These are phyloP conservation scores for Podospora bellae-mahoneyi DNA, from an alignment of 495 filamentous ascomycete genomes.

Conservation along the genomic window DNA sequence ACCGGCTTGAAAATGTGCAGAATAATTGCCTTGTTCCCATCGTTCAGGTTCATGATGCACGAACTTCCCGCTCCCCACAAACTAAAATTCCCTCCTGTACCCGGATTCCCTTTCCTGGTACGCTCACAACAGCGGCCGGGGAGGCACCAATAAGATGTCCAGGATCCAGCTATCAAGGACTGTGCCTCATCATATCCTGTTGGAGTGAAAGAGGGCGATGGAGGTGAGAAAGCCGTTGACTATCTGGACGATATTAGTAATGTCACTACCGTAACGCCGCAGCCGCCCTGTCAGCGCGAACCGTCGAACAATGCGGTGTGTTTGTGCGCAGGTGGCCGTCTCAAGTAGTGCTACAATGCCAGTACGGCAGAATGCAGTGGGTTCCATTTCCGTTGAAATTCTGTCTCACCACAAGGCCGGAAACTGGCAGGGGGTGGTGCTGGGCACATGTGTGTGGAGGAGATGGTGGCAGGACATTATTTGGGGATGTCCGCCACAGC, in stretches of 20 bases:
- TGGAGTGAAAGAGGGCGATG: neutral
- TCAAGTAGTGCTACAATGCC: conserved; percentile 9
- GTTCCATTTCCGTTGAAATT: conserved; percentile 9
- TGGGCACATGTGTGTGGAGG: conserved; percentile 12
- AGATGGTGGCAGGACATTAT: conserved; percentile 25
- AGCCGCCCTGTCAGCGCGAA: conserved; percentile 13
- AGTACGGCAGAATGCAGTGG: conserved; percentile 21
- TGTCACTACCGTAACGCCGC: conserved; percentile 10
- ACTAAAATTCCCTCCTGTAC: neutral
- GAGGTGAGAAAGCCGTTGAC: neutral
- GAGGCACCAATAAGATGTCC: neutral
- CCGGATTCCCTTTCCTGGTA: conserved; percentile 1
- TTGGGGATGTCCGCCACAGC: conserved; percentile 36
- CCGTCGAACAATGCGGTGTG: conserved; percentile 12
- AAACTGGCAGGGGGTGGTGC: conserved; percentile 9
- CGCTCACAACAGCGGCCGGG: neutral
- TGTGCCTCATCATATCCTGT: neutral
- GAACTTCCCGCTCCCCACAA: conserved; percentile 19
- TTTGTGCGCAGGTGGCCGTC: conserved; percentile 13
- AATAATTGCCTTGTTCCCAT: neutral
- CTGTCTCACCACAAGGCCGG: conserved; percentile 18
- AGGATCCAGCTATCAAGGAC: neutral
- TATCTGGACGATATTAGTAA: neutral
- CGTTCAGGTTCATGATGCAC: neutral
- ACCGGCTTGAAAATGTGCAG: neutral